These are phyloP conservation scores for Mariannaea elegans DNA, from an alignment of 2,329 filamentous ascomycete species.

Conservation along the genomic window DNA sequence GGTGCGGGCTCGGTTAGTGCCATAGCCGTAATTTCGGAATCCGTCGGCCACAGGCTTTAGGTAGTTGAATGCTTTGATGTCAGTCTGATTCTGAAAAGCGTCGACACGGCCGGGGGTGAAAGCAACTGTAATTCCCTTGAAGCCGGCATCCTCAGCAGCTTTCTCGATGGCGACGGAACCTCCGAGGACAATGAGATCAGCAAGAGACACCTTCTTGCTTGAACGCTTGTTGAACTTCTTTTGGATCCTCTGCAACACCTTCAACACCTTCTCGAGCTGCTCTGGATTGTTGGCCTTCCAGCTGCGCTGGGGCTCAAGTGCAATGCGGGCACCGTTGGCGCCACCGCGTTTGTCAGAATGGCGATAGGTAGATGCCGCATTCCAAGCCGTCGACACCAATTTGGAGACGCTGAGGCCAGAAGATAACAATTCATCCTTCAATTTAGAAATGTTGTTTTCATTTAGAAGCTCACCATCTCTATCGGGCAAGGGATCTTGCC, in stretches of 20 bases:
- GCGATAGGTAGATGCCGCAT: constrained; percentile 76
- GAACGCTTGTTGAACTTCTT: constrained; percentile 67
- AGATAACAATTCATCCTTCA: constrained; percentile 75
- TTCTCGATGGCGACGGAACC: constrained; percentile 77
- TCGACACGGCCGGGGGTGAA: constrained; percentile 79
- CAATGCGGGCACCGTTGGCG: constrained; percentile 82
- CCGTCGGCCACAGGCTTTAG: constrained; percentile 77
- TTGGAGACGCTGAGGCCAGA: constrained; percentile 65
- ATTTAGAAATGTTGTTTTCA: constrained; percentile 66
- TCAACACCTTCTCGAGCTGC: constrained; percentile 69
- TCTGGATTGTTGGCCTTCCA: constrained; percentile 80
- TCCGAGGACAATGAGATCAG: constrained; percentile 81
- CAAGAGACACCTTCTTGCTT: constrained; percentile 81
- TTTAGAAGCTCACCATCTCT: constrained; percentile 66
- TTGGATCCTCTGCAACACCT: constrained; percentile 71
- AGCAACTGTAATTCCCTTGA: constrained; percentile 64
- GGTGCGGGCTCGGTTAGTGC: constrained; percentile 65
- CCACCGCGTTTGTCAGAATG: constrained; percentile 83
- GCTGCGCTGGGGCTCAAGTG: constrained; percentile 74
- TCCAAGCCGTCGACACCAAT: constrained; percentile 74
- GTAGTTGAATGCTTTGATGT: constrained; percentile 68
- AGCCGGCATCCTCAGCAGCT: constrained; percentile 62
- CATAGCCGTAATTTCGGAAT: constrained; percentile 81
- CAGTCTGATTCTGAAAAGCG: constrained; percentile 76
- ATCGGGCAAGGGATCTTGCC: constrained; percentile 78